These are phyloP conservation scores for Astrephomene gubernaculifera DNA, from an alignment of 139 green algal genomes.

Conservation along the genomic window DNA sequence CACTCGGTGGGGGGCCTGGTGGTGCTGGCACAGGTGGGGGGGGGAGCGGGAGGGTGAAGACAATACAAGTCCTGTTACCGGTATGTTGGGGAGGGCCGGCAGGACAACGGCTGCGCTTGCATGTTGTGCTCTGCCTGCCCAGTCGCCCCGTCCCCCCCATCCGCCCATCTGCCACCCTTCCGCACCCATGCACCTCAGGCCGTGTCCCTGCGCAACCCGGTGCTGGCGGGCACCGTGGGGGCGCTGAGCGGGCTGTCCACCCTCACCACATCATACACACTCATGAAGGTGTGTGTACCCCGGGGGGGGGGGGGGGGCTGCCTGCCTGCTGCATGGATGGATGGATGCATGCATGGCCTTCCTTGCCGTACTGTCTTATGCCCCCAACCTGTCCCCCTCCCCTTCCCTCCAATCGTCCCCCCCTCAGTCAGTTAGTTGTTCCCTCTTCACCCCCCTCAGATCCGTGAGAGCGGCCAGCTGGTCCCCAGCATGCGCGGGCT, in stretches of 20 bases:
- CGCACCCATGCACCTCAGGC: constrained; percentile 1
- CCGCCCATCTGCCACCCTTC: neutral
- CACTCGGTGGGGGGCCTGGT: constrained; percentile 12
- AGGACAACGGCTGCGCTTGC: too few species aligned
- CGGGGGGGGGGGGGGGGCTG: too few species aligned
- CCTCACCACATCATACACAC: constrained; percentile 16
- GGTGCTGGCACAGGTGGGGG: constrained; percentile 31
- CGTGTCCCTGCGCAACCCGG: constrained; percentile 14
- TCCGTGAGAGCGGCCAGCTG: constrained; percentile 39
- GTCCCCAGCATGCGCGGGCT: neutral
- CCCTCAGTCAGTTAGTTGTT: too few species aligned
- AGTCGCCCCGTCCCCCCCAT: neutral
- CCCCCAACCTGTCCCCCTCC: neutral
- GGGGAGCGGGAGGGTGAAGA: neutral
- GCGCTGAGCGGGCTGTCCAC: neutral
- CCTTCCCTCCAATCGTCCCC: neutral
- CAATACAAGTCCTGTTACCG: too few species aligned
- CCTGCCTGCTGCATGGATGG: too few species aligned
- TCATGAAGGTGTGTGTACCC: constrained; percentile 46
- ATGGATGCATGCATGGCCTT: too few species aligned
- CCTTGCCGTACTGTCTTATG: neutral
- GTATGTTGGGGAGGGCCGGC: too few species aligned
- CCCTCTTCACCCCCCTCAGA: neutral
- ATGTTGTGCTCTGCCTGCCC: neutral
- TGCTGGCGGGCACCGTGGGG: constrained; percentile 22